Conservation (phyloP, 495 filamentous ascomycete species). For the Penicillium robsamsonii region DNA sequence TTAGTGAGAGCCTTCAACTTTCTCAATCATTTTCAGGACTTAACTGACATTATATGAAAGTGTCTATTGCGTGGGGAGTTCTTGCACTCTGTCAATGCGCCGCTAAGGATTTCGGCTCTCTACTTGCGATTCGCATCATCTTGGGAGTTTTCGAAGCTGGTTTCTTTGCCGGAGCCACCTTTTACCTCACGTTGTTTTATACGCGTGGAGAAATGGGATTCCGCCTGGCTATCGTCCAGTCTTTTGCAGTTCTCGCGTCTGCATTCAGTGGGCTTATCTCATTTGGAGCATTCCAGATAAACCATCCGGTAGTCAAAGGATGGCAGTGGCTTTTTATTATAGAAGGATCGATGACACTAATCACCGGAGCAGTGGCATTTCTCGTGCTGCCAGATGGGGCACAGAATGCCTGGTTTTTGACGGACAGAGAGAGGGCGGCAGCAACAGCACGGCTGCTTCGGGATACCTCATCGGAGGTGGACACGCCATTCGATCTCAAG, state of each 20-base stretch:
- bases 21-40: background rate
- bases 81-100: slow-evolving; percentile 40
- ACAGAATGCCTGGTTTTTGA: slow-evolving; percentile 59
- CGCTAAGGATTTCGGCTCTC: slow-evolving; percentile 53
- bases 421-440: slow-evolving; percentile 48
- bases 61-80: slow-evolving; percentile 48
- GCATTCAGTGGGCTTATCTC: slow-evolving; percentile 66
- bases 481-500: slow-evolving; percentile 27
- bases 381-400: slow-evolving; percentile 62
- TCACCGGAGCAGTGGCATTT: slow-evolving; percentile 58
- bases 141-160: slow-evolving; percentile 59
- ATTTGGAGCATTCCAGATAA: slow-evolving; percentile 68
- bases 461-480: slow-evolving; percentile 31
- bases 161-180: slow-evolving; percentile 60
- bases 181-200: slow-evolving; percentile 58
- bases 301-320: slow-evolving; percentile 44
- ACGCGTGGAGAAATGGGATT: slow-evolving; percentile 63
- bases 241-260: slow-evolving; percentile 63
- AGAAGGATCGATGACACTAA: slow-evolving; percentile 61
- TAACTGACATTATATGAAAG: background rate
- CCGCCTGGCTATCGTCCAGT: slow-evolving; percentile 70
- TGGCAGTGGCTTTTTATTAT: slow-evolving; percentile 78
- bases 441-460: slow-evolving; percentile 27
- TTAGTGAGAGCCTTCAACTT: slow-evolving; percentile 29
- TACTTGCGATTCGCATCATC: slow-evolving; percentile 46